Base-by-base conservation (phyloP, 768 basidiomycete genomes). In the Strobilomyces dryophilus region DNA sequence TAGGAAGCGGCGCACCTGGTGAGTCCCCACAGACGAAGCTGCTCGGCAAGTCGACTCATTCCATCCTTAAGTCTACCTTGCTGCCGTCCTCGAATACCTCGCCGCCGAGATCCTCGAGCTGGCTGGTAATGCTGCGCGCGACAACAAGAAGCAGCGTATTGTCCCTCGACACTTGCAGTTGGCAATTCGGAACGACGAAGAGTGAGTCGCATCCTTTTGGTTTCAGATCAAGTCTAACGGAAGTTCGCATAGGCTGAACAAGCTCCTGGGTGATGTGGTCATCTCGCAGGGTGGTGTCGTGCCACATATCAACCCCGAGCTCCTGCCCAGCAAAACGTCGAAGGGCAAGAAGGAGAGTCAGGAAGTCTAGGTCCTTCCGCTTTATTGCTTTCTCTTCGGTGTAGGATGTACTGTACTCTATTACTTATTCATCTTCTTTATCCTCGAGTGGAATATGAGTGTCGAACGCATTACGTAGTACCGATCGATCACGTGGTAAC, bases 251-350 rank as follows among this genome's bases (percentile, higher is more conserved):
- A 72, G 71, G 47, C 66, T 76, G 52, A 73, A 71, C 61, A 73
- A 58, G 48, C 73, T 73, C 24, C 72, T 74, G 15, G 72, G 72
- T 12, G 67, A 66, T 58, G 82, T 83, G 51, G 75, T 80, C 66
- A 83, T 83, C 71, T 82, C 80, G 35, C 81, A 83, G 58, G 82
- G 82, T 71, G 82, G 82, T 73, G 79, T 79, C 41, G 72, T 79
- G 24, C 78, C 77, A 49, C 67, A 69, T 63, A 82, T 82, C 64
- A 74, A 77, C 60, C 68, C 77, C 47, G 79, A 72, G 61, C 74
- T 81, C 32, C 64, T 81, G 51, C 80, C 80, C 60, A 74, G 68
- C 60, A 85, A 82, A 70, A 69, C 76, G 43, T 67, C 70, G 49
- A 79, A 76, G 66, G 78, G 76, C 66, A 81, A 80, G 73, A 79